Conservation (phyloP, 768 basidiomycete genomes). For the Trametes cubensis region DNA sequence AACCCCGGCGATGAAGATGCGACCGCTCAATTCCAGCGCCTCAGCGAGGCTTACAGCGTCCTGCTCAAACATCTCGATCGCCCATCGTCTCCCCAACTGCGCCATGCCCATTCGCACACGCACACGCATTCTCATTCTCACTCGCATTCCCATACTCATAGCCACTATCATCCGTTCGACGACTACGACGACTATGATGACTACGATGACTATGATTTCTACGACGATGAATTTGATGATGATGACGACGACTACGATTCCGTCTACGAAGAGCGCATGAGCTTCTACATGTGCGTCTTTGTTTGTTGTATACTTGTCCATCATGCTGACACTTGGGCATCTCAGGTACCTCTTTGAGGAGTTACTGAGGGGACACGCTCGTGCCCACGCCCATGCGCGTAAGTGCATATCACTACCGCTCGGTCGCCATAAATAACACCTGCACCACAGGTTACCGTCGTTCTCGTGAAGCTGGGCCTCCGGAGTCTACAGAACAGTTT, state of each 20-base stretch:
- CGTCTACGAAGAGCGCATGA: constrained; percentile 38
- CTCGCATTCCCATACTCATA: constrained; percentile 40
- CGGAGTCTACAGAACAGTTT: constrained; percentile 57
- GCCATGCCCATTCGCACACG: constrained; percentile 21
- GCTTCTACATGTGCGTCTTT: constrained; percentile 49
- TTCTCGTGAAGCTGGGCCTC: constrained; percentile 28
- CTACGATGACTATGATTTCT: constrained; percentile 39
- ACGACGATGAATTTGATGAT: constrained; percentile 31
- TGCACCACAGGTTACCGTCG: constrained; percentile 12
- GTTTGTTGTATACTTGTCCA: background rate
- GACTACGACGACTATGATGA: constrained; percentile 41
- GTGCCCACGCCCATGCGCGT: constrained; percentile 27
- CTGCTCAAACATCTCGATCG: constrained; percentile 58
- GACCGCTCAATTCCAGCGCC: constrained; percentile 67
- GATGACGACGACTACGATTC: constrained; percentile 35
- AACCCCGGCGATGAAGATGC: constrained; percentile 66
- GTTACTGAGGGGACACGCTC: constrained; percentile 42
- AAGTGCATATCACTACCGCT: background rate
- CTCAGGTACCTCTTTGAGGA: constrained; percentile 53
- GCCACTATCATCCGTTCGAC: constrained; percentile 36
- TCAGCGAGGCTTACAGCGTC: constrained; percentile 69
- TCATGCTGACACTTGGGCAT: background rate
- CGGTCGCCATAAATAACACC: background rate
- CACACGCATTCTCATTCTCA: constrained; percentile 6
- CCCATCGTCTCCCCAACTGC: constrained; percentile 33